Base-by-base conservation (phyloP, 495 filamentous ascomycete genomes). In the Penicillium alfredii region DNA sequence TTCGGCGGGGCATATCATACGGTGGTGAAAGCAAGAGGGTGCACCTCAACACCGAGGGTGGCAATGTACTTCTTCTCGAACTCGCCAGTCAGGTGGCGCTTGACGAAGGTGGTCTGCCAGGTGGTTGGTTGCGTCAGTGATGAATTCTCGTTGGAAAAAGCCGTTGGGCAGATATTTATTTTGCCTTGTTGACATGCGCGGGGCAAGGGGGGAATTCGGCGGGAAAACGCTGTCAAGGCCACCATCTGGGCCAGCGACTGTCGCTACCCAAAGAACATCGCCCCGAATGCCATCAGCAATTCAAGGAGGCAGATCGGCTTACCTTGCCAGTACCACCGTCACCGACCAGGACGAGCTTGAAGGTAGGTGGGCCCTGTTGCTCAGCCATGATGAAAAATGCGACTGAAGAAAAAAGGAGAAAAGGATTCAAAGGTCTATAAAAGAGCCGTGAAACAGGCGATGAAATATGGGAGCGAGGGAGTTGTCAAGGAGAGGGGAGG, bases 1-100 rank as follows among this genome's bases (percentile, higher is more conserved):
- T 26, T 36, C 43, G 47, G 60, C 46, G 53, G 55, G 64, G 76
- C 84, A 69, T 84, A 89, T 73, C 86, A 68, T 85, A 94, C 86
- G 56, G 88, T 94, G 54, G 78, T 86, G 78, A 94, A 94, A 53
- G 75, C 80, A 43, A 94, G 82, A 60, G 88, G 86, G 72, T 99
- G 93, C 49, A 99, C 93, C 64, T 99, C 93, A 53, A 99, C 93
- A 84, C 93, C 93, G 40, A 99, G 82, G 38, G 93, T 99, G 45
- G 93, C 93, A 65, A 99, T 96, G 70, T 99, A 99, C 74, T 97
- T 99, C 82, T 99, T 99, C 78, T 99, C 93, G 62, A 99, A 99
- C 64, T 99, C 93, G 48, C 93, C 93, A 61, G 93, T 97, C 75
- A 97, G 72, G 68, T 99, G 93, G 56, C 93, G 93, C 81, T 97